Evolutionary conservation across 805 yeast genomes (phyloP), one percentile per base, ranked within the genome.

Genomic region (Hanseniaspora jakobsenii): DNA sequence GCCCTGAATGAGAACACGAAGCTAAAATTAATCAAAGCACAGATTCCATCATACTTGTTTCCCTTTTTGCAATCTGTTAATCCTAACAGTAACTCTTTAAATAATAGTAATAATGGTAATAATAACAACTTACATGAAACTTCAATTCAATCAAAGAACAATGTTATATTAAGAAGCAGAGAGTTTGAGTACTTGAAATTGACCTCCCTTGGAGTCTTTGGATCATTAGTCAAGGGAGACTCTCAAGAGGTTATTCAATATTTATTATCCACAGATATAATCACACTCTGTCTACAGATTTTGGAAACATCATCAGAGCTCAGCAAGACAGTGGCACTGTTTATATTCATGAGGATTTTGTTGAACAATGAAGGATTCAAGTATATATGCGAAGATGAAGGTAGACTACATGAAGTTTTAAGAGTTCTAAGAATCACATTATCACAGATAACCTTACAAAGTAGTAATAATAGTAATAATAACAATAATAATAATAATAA

Each of bases 261-360:
- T 57, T 65, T 89, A 55, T 68, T 89, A 36, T 78, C 95, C n/a
- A 91, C 98, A 0, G 98, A 89, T 60, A 89, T 91, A 53, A 93
- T 91, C 27, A 98, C 98, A 4, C 65, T 91, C 46, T 91, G 98
- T 59, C 67, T 89, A 48, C 78, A 91, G 54, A 89, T 91, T 50
- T 89, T 89, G 94, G 97, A 89, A 59, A 77, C 87, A 1, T 85
- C 95, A 6, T 81, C 95, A 0, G 98, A 91, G 58, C 70, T 89
- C 42, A 79, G 93, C 38, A 89, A 91, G 57, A 91, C 97, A 0
- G 98, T 89, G 21, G 98, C 98, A 4, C 87, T 89, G 47, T 89
- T 91, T 66, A 89, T 91, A 49, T 81, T 91, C 36, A 96, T 89
- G 58, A 89, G 87, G 62, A 89, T 89, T 45, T 68, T 89, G 41